Evolutionary conservation across 768 basidiomycete genomes (phyloP).

Genomic region (Candolleomyces efflorescens): DNA sequence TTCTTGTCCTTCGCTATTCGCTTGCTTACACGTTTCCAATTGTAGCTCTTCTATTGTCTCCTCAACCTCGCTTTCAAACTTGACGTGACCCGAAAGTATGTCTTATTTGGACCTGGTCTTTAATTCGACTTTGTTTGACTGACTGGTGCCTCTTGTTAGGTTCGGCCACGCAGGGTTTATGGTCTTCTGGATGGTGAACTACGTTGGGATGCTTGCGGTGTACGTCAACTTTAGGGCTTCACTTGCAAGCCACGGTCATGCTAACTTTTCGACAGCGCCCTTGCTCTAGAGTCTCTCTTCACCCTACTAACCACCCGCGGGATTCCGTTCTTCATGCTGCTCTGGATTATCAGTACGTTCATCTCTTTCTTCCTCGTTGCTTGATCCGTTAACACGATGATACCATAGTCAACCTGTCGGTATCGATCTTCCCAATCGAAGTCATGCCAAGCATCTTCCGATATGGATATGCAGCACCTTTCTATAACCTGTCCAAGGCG

Average conservation of each 20-base stretch:
- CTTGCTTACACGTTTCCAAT: too few relatives aligned
- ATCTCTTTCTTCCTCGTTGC: background rate
- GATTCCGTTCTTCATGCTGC: slow-evolving; percentile 60
- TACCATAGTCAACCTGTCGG: slow-evolving; percentile 46
- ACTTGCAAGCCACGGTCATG: too few relatives aligned
- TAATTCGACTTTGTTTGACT: background rate
- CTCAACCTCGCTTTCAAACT: slow-evolving; percentile 58
- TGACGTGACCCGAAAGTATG: slow-evolving; percentile 46
- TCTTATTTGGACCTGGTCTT: too few relatives aligned
- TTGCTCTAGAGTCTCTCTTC: slow-evolving; percentile 59
- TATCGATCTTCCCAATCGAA: slow-evolving; percentile 49
- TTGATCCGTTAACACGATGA: too few relatives aligned
- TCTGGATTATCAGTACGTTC: slow-evolving; percentile 61
- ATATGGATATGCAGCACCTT: slow-evolving; percentile 61
- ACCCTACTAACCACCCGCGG: slow-evolving; percentile 54
- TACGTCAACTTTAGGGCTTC: too few relatives aligned
- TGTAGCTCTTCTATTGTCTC: slow-evolving; percentile 53
- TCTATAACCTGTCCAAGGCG: slow-evolving; percentile 56
- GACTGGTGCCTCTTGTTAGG: slow-evolving; percentile 16
- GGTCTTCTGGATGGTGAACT: slow-evolving; percentile 67
- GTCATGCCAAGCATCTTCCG: slow-evolving; percentile 48
- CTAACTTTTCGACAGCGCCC: slow-evolving; percentile 35
- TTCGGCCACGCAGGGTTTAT: slow-evolving; percentile 52
- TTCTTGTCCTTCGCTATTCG: too few relatives aligned
- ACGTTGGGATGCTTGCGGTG: slow-evolving; percentile 53